These are phyloP conservation scores for Leishmania tropica DNA, from an alignment of 208 protist species.

Conservation along the genomic window DNA sequence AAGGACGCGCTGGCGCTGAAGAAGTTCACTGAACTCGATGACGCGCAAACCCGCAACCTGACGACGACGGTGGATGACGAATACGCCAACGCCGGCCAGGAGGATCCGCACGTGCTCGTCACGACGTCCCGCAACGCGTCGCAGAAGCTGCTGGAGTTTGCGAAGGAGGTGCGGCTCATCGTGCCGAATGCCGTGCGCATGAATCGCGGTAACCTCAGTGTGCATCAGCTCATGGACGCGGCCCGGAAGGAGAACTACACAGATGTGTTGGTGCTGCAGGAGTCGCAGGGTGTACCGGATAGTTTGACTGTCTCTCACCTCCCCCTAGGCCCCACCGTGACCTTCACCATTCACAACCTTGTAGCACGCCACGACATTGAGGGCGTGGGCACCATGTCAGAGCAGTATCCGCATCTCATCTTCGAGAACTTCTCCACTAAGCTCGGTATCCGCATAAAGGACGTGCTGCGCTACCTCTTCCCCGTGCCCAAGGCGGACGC, in stretches of 20 bases:
- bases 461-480: constrained; percentile 98
- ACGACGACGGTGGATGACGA: constrained; percentile 96
- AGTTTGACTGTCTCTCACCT: constrained; percentile 98
- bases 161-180: constrained; percentile 98
- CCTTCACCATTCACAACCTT: constrained; percentile 97
- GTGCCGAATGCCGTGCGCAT: constrained; percentile 98
- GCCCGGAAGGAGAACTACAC: constrained; percentile 94
- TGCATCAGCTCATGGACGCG: constrained; percentile 95
- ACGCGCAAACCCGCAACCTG: constrained; percentile 68
- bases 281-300: constrained; percentile 98
- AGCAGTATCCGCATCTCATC: constrained; percentile 98
- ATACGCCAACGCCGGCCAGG: constrained; percentile 95
- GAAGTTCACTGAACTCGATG: constrained; percentile 91
- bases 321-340: constrained; percentile 98
- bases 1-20: constrained; percentile 87
- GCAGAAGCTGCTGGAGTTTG: constrained; percentile 97
- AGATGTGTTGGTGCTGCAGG: constrained; percentile 99
- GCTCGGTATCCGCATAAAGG: constrained; percentile 94
- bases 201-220: constrained; percentile 97
- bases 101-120: constrained; percentile 98
- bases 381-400: constrained; percentile 88
- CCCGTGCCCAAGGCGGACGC: constrained; percentile 97
- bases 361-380: constrained; percentile 98
- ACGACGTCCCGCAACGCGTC: constrained; percentile 98
- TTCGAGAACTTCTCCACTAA: constrained; percentile 98